phyloP scores from a whole-genome alignment of 2,329 filamentous ascomycete species.

The Pseudohalonectria lignicola region DNA sequence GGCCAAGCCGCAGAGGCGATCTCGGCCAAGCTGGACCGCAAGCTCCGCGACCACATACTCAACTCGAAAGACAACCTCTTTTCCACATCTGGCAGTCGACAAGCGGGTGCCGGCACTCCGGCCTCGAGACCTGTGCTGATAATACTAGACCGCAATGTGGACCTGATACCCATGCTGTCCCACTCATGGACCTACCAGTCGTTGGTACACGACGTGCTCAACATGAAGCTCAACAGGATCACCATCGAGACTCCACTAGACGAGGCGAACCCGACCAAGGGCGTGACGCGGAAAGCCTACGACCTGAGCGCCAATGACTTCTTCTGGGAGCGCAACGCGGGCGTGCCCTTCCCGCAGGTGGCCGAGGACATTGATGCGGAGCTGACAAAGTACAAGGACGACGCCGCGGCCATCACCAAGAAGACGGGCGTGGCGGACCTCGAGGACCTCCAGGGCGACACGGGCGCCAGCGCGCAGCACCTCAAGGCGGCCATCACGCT shows the following conservation, averaged over 20 bases:
- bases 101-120: constrained; percentile 33
- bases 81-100: constrained; percentile 31
- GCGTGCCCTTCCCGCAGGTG: constrained; percentile 85
- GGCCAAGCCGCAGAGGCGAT: constrained; percentile 91
- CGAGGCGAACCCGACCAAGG: constrained; percentile 62
- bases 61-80: constrained; percentile 98
- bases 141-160: constrained; percentile 89
- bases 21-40: constrained; percentile 85
- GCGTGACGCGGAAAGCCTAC: constrained; percentile 76
- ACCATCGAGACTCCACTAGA: constrained; percentile 79
- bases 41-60: constrained; percentile 88
- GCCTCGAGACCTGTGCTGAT: constrained; percentile 79
- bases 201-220: constrained; percentile 56
- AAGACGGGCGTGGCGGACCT: constrained; percentile 90
- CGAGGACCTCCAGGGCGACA: constrained; percentile 86
- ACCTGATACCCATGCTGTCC: constrained; percentile 95
- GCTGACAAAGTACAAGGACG: constrained; percentile 88
- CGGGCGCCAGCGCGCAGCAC: constrained; percentile 80
- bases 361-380: constrained; percentile 90
- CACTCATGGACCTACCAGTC: constrained; percentile 81
- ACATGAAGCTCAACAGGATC: constrained; percentile 64
- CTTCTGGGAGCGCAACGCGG: constrained; percentile 92
- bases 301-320: constrained; percentile 86
- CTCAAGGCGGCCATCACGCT: constrained; percentile 92
- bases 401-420: constrained; percentile 85